Evolutionary conservation across 1,284 basidiomycete genomes (phyloP).

Genomic region (Tetrapyrgos nigripes): DNA sequence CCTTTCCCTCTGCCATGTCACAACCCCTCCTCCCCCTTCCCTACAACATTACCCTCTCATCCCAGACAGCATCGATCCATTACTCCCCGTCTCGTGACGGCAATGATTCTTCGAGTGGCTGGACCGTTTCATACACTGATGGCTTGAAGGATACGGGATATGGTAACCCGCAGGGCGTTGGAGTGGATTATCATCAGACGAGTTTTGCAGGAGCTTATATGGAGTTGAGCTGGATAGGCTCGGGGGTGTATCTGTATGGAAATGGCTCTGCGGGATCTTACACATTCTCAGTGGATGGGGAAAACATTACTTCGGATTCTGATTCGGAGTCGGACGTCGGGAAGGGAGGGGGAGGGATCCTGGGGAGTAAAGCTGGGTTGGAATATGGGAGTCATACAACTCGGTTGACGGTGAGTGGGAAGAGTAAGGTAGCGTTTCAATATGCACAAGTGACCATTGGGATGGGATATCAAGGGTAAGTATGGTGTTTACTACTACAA

Average conservation of each 20-base stretch:
- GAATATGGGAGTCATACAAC: neutral
- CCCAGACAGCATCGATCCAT: neutral
- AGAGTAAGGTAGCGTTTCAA: neutral
- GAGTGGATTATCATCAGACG: constrained; percentile 2
- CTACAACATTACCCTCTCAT: constrained; percentile 5
- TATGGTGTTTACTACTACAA: no score
- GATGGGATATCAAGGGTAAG: neutral
- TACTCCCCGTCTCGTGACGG: constrained; percentile 14
- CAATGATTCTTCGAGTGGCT: constrained; percentile 11
- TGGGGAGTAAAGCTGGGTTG: neutral
- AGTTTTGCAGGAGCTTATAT: neutral
- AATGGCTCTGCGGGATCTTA: neutral
- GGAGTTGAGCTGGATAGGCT: constrained; percentile 9
- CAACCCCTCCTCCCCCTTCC: neutral
- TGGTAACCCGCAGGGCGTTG: neutral
- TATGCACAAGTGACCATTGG: constrained; percentile 8
- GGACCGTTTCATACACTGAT: constrained; percentile 3
- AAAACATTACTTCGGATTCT: neutral
- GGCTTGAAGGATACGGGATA: neutral
- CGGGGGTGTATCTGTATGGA: constrained; percentile 13
- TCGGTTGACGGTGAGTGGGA: neutral
- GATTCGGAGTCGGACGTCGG: neutral
- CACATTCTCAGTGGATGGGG: neutral
- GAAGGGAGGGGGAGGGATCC: neutral
- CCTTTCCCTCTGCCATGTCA: no score